Conservation (phyloP, 1,284 basidiomycete species). For the Leccinum fallax region DNA sequence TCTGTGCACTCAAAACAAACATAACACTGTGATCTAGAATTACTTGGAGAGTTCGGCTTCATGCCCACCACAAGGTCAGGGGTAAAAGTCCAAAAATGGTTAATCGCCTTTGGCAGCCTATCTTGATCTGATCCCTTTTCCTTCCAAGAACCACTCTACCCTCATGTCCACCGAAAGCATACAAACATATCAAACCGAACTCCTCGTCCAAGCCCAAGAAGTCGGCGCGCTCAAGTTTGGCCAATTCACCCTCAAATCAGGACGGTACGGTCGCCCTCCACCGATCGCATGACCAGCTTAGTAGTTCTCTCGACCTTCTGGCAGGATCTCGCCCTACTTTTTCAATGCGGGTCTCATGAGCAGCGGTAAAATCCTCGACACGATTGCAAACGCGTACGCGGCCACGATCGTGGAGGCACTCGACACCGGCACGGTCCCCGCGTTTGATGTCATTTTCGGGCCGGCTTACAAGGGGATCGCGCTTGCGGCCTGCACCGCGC, state of each 20-base stretch:
- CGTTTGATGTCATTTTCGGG: slow-evolving; percentile 93
- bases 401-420: slow-evolving; percentile 62
- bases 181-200: slow-evolving; percentile 42
- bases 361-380: slow-evolving; percentile 79
- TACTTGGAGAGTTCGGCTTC: too few relatives aligned
- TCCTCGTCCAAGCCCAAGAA: slow-evolving; percentile 49
- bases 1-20: neutral
- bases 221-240: slow-evolving; percentile 86
- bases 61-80: neutral
- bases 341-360: slow-evolving; percentile 94
- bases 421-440: slow-evolving; percentile 50
- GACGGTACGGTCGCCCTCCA: slow-evolving; percentile 61
- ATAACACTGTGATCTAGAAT: too few relatives aligned
- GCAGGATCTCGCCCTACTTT: slow-evolving; percentile 90
- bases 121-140: neutral
- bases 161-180: slow-evolving; percentile 27
- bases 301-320: slow-evolving; percentile 7
- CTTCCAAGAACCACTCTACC: neutral
- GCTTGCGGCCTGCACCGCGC: slow-evolving; percentile 85
- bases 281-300: neutral
- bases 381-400: slow-evolving; percentile 88
- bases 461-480: slow-evolving; percentile 99
- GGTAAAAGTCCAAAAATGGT: neutral
- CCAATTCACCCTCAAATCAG: slow-evolving; percentile 49
- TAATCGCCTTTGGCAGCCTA: neutral